Percentiles rank a stretch among this genome's conserved stretches.
phyloP scores from a whole-genome alignment of 208 protist species.

The Acanthamoeba polyphaga region DNA sequence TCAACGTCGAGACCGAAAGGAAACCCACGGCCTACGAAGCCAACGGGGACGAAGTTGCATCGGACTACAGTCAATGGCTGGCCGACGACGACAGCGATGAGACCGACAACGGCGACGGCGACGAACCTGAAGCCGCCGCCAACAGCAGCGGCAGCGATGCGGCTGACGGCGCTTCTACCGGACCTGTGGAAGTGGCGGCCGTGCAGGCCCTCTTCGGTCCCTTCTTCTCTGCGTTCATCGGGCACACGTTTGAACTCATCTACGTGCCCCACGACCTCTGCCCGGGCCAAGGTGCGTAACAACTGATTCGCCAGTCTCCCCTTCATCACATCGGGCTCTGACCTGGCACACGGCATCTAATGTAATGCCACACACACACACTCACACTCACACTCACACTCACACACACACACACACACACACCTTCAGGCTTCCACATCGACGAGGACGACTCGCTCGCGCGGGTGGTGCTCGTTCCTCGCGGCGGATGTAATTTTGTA shows the following conservation, averaged over 20 bases:
- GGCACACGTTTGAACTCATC: neutral
- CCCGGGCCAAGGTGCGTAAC: neutral
- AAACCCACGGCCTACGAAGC: neutral
- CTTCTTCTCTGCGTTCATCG: constrained; percentile 35
- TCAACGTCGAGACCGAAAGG: neutral
- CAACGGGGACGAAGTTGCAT: neutral
- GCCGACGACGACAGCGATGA: neutral
- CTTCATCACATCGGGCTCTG: neutral
- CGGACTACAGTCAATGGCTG: neutral
- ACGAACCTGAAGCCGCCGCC: neutral
- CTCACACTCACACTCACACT: too few species aligned
- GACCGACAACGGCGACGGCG: neutral
- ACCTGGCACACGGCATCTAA: neutral
- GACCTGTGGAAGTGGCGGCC: neutral
- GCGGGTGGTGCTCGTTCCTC: neutral
- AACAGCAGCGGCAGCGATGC: neutral
- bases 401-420: too few species aligned
- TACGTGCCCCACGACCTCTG: constrained; percentile 13
- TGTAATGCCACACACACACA: too few species aligned
- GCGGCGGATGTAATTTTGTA: constrained; percentile 14
- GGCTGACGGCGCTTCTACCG: neutral
- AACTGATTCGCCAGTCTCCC: too few species aligned
- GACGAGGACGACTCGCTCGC: neutral
- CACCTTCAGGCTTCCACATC: neutral
- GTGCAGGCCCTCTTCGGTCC: constrained; percentile 10